Percentiles rank a stretch among this genome's conserved stretches.
phyloP scores from a whole-genome alignment of 352 stramenopile genomes.

The Sclerospora graminicola region DNA sequence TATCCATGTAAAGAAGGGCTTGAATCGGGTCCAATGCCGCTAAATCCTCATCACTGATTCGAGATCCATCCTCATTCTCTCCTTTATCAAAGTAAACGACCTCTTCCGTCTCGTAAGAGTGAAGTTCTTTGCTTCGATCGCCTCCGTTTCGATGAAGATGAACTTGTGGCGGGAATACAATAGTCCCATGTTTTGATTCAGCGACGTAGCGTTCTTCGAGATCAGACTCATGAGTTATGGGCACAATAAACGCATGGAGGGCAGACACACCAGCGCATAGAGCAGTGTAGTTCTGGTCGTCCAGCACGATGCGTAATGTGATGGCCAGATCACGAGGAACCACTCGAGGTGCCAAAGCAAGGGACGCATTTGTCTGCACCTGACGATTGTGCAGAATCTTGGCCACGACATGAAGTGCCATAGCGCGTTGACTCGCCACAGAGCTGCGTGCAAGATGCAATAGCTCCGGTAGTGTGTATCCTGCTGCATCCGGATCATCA shows the following conservation, averaged over 20 bases:
- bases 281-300: slow-evolving; percentile 60
- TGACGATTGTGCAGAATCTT: slow-evolving; percentile 49
- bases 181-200: slow-evolving; percentile 20
- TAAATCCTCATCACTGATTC: slow-evolving; percentile 41
- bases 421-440: slow-evolving; percentile 54
- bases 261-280: slow-evolving; percentile 33
- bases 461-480: slow-evolving; percentile 68
- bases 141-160: slow-evolving; percentile 30
- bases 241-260: slow-evolving; percentile 47
- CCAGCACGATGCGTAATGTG: slow-evolving; percentile 39
- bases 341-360: slow-evolving; percentile 17
- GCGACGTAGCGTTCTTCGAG: slow-evolving; percentile 3
- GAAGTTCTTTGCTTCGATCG: not conserved
- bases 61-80: slow-evolving; percentile 24
- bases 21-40: slow-evolving; percentile 44
- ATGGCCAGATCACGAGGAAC: slow-evolving; percentile 36
- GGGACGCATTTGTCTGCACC: slow-evolving; percentile 8
- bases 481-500: slow-evolving; percentile 52
- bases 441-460: slow-evolving; percentile 61
- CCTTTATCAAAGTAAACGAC: slow-evolving; percentile 46
- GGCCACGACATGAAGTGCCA: slow-evolving; percentile 48
- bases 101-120: slow-evolving; percentile 8
- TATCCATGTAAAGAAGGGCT: slow-evolving; percentile 45
- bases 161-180: slow-evolving; percentile 21
- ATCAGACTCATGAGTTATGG: slow-evolving; percentile 3